Conservation (phyloP, 1,284 basidiomycete genomes). For the Malassezia obtusa region DNA sequence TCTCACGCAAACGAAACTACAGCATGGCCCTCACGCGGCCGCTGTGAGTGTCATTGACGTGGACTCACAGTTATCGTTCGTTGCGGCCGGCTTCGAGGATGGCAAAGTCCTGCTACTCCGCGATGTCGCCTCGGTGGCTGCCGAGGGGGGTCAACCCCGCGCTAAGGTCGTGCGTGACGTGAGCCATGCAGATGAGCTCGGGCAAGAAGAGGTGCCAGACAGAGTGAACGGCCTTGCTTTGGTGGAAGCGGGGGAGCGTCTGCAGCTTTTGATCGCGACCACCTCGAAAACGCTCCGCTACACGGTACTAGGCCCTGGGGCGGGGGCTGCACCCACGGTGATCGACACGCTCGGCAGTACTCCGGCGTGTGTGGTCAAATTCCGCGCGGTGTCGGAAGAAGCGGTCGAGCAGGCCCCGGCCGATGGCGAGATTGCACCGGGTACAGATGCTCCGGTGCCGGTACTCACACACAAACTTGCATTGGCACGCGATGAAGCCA, state of each 20-base stretch:
- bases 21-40: not conserved
- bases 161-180: slow-evolving; percentile 35
- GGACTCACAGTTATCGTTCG: slow-evolving; percentile 66
- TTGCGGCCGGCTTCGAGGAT: slow-evolving; percentile 82
- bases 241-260: not conserved
- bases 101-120: slow-evolving; percentile 87
- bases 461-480: slow-evolving; percentile 52
- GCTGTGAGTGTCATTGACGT: slow-evolving; percentile 53
- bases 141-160: slow-evolving; percentile 14
- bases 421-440: not conserved
- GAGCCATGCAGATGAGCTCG: slow-evolving; percentile 21
- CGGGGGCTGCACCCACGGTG: slow-evolving; percentile 56
- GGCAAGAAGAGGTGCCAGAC: slow-evolving; percentile 52
- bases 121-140: slow-evolving; percentile 54
- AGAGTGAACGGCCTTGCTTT: slow-evolving; percentile 87
- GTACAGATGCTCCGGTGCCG: not conserved
- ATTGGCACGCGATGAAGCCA: slow-evolving; percentile 80
- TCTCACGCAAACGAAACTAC: slow-evolving; percentile 3
- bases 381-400: slow-evolving; percentile 13
- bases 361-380: slow-evolving; percentile 63
- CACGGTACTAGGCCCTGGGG: slow-evolving; percentile 66
- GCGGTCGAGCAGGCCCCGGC: not conserved
- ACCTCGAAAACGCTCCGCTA: slow-evolving; percentile 70
- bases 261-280: slow-evolving; percentile 71
- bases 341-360: slow-evolving; percentile 79